Percentiles rank a stretch among this genome's conserved stretches.
These are phyloP conservation scores for Blepharisma stoltei DNA, from an alignment of 73 alveolate genomes.

Conservation along the genomic window DNA sequence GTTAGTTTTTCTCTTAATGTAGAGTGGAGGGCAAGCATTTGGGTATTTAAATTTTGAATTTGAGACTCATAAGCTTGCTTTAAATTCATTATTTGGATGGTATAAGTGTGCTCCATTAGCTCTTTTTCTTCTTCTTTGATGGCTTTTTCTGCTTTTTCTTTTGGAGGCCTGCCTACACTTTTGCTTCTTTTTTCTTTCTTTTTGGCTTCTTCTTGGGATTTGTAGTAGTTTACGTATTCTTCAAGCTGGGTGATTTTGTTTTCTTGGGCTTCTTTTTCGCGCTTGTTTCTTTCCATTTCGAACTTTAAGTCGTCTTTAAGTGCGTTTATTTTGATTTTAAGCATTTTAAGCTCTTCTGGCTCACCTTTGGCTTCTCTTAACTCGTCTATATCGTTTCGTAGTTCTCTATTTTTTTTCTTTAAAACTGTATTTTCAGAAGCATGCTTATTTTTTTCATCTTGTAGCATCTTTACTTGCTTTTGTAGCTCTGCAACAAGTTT, in stretches of 20 bases:
- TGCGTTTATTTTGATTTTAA: constrained; percentile 36
- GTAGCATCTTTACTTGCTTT: constrained; percentile 33
- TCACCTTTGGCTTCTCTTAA: constrained; percentile 35
- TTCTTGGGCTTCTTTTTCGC: background rate
- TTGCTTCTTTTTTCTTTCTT: no score
- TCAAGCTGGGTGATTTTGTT: background rate
- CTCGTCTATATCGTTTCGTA: background rate
- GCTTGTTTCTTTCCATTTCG: background rate
- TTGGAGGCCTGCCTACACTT: no score
- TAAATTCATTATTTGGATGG: background rate
- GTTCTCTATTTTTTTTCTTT: background rate
- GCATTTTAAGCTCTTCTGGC: constrained; percentile 47
- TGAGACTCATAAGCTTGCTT: background rate
- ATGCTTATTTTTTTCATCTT: constrained; percentile 16
- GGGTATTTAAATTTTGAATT: background rate
- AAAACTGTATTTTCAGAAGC: constrained; percentile 22
- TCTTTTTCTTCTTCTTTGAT: background rate
- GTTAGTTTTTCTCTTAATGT: constrained; percentile 1
- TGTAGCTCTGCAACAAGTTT: constrained; percentile 27
- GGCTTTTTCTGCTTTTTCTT: no score
- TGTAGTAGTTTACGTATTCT: background rate
- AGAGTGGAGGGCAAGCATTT: background rate
- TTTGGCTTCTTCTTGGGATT: no score
- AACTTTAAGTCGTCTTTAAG: background rate
- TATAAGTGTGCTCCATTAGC: background rate